These are phyloP conservation scores for Carallia brachiata DNA, from an alignment of 345 rosid genomes.

Conservation along the genomic window DNA sequence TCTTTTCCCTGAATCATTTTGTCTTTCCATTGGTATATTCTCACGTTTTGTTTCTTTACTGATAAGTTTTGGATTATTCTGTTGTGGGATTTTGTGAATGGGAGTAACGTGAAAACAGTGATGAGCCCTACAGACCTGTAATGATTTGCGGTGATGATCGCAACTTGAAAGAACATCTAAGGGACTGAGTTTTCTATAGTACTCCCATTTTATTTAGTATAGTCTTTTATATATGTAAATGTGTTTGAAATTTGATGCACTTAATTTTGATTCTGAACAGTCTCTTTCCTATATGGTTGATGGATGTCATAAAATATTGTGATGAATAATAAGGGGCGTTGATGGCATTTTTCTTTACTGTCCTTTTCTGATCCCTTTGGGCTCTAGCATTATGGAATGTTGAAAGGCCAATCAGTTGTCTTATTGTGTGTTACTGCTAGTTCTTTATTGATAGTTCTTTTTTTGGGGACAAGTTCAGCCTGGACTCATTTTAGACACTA, in stretches of 20 bases:
- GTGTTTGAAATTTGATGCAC: not conserved
- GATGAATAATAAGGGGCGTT: not conserved
- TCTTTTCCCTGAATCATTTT: no score
- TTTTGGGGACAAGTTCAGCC: not conserved
- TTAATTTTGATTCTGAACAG: no score
- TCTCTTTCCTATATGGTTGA: no score
- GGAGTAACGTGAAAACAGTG: not conserved
- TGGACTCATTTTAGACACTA: no score
- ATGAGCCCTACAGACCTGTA: slow-evolving; percentile 14
- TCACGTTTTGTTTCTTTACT: no score
- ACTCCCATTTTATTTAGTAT: not conserved
- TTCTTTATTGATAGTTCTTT: not conserved
- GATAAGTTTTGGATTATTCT: no score
- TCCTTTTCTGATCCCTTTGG: not conserved
- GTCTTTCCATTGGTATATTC: no score
- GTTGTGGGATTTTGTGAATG: not conserved
- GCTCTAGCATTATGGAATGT: not conserved
- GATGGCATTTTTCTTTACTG: no score
- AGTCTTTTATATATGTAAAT: not conserved
- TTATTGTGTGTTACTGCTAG: not conserved
- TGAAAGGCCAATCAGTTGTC: not conserved
- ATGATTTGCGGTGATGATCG: slow-evolving; percentile 7
- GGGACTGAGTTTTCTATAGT: slow-evolving; percentile 20
- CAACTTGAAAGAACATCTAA: not conserved
- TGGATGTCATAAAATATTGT: not conserved